Base-by-base conservation (phyloP, 2,329 filamentous ascomycete genomes). In the Arachnomyces sp. region DNA sequence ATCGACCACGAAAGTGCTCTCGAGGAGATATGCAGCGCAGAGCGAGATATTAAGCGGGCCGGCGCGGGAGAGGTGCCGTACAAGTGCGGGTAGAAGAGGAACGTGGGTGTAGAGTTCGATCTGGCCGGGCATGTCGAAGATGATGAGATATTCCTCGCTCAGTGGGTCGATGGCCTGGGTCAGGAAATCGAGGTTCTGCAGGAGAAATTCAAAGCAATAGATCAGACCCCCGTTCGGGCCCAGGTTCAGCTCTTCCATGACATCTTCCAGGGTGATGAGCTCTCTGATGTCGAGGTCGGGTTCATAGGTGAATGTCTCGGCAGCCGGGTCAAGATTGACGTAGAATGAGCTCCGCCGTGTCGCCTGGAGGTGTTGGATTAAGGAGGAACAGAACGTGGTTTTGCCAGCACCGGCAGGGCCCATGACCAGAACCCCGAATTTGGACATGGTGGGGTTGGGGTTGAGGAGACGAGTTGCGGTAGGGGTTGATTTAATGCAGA, bases 31-130 rank as follows among this genome's bases (percentile, higher is more conserved):
- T 7, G 90, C 79, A 32, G 92, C 92, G 60, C 90, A 95, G 52
- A 96, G 78, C 54, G 83, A 86, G 58, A 96, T 84, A 63, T 94
- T 90, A 50, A 96, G 73, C 14, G 81, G 77, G 7, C 89, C 89
- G 8, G 79, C 72, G 47, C 83, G 78, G 31, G 82, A 87, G 38
- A 96, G 74, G 59, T 86, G 86, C 55, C 81, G 82, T 49, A 90
- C 81, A 35, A 98, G 76, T 14, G 80, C 77, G 1, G 92, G 92
- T 25, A 98, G 71, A 49, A 98, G 84, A 30, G 92, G 92, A 28
- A 96, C 84, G 61, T 98, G 92, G 2, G 90, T 96, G 68, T 96
- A 98, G 11, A 98, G 78, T 67, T 98, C 92, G 63, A 98, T 96
- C 69, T 98, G 92, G 42, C 92, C 92, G 0, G 92, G 92, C 84